Evolutionary conservation across 345 rosid species (phyloP).

Genomic region (Citrus inodora): DNA sequence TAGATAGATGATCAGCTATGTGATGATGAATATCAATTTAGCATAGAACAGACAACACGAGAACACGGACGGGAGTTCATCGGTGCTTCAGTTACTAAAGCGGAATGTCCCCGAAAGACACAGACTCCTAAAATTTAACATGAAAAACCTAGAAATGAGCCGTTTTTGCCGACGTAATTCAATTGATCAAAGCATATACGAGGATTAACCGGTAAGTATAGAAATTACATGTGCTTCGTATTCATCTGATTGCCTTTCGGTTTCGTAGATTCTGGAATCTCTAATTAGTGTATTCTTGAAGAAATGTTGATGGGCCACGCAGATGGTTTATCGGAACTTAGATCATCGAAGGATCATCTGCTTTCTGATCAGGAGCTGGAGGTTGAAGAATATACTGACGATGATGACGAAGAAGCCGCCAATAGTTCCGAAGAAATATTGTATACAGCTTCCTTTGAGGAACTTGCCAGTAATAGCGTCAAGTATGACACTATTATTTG

Average conservation of each 20-base stretch:
- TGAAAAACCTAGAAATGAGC: constrained; percentile 9
- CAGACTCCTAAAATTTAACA: background rate
- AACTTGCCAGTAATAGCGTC: constrained; percentile 38
- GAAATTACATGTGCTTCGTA: background rate
- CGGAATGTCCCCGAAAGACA: background rate
- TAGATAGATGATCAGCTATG: background rate
- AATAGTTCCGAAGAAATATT: constrained; percentile 39
- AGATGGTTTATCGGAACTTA: constrained; percentile 41
- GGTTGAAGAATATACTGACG: constrained; percentile 35
- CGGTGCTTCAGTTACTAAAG: background rate
- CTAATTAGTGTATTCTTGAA: constrained; percentile 1
- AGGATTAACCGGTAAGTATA: constrained; percentile 2
- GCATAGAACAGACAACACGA: background rate
- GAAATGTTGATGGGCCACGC: constrained; percentile 55
- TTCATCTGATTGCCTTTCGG: background rate
- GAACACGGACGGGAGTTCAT: background rate
- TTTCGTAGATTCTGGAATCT: background rate
- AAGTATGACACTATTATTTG: constrained; percentile 63
- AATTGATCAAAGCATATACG: background rate
- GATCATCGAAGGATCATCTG: constrained; percentile 35
- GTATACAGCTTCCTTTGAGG: constrained; percentile 60
- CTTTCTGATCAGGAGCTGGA: constrained; percentile 39
- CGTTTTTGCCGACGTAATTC: background rate
- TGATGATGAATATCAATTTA: background rate
- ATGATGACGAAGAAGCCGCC: constrained; percentile 25